A percentile compares a stretch with the other conserved stretches of the same genome.
Evolutionary conservation across 495 filamentous ascomycete species (phyloP).

Genomic region (Annulohypoxylon maeteangense): DNA sequence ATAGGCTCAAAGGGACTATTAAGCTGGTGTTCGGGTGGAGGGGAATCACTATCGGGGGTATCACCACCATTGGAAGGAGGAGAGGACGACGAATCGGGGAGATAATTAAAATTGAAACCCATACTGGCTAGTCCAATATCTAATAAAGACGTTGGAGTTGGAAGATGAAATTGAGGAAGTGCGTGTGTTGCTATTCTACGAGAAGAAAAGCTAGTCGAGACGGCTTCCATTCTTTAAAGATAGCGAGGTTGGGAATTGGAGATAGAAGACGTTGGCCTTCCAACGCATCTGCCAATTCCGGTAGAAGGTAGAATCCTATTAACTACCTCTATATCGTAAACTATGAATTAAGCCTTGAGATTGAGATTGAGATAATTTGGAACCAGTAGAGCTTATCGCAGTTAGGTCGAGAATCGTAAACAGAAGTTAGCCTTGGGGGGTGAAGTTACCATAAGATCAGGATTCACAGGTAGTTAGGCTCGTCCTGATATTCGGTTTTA

Average conservation of each 20-base stretch:
- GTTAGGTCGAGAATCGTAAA: not conserved
- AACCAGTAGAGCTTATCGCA: conserved; percentile 12
- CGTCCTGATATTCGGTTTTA: not conserved
- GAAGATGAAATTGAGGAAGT: conserved; percentile 47
- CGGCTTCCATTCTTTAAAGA: conserved; percentile 45
- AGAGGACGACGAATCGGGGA: not conserved
- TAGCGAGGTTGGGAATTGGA: not conserved
- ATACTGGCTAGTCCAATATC: conserved; percentile 47
- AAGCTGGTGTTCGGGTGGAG: too few relatives aligned
- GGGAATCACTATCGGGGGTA: not conserved
- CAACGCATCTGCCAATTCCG: conserved; percentile 3
- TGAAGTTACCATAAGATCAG: not conserved
- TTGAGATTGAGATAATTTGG: not conserved
- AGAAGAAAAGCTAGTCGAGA: conserved; percentile 45
- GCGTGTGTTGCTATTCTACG: conserved; percentile 46
- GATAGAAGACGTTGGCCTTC: conserved; percentile 6
- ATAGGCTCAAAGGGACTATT: not conserved
- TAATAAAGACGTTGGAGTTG: conserved; percentile 39
- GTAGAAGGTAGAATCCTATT: not conserved
- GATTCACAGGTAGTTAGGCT: not conserved
- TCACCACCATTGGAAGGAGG: not conserved
- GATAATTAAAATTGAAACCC: conserved; percentile 19
- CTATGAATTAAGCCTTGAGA: not conserved
- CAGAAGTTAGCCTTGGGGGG: not conserved
- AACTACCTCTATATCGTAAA: not conserved